phyloP scores from a whole-genome alignment of 192 early-diverging fungal species.

The Coemansia biformis region DNA sequence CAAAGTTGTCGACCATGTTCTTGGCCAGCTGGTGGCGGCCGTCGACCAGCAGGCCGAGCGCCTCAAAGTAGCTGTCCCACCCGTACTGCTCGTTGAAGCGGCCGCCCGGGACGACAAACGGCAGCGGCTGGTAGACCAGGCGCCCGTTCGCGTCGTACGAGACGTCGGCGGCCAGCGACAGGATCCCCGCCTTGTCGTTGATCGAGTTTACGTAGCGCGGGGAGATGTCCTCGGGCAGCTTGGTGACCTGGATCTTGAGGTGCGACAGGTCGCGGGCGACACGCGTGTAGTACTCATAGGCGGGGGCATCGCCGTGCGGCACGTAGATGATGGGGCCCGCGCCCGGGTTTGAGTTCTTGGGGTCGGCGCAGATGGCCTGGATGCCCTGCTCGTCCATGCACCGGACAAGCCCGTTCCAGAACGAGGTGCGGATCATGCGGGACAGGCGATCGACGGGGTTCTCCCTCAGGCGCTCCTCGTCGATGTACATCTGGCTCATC shows the following conservation, averaged over 20 bases:
- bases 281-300: conserved; percentile 72
- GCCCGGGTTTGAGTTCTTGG: conserved; percentile 78
- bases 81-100: conserved; percentile 99
- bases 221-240: conserved; percentile 79
- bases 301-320: conserved; percentile 72
- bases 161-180: conserved; percentile 65
- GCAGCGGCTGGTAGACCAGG: conserved; percentile 63
- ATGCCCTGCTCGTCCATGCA: conserved; percentile 80
- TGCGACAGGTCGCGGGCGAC: conserved; percentile 62
- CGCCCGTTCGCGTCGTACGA: conserved; percentile 50
- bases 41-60: conserved; percentile 82
- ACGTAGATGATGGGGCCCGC: conserved; percentile 87
- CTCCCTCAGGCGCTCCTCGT: conserved; percentile 86
- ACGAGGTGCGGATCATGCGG: conserved; percentile 85
- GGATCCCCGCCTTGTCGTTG: conserved; percentile 83
- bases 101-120: conserved; percentile 96
- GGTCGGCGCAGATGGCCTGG: conserved; percentile 84
- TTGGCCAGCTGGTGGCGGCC: conserved; percentile 78
- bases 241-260: conserved; percentile 71
- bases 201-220: conserved; percentile 87
- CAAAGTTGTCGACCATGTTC: conserved; percentile 97
- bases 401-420: conserved; percentile 95
- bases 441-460: conserved; percentile 88
- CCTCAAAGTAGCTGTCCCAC: conserved; percentile 97
- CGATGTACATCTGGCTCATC: conserved; percentile 79